These are phyloP conservation scores for Mortierella sp. DNA, from an alignment of 371 early-diverging fungal species.

Conservation along the genomic window DNA sequence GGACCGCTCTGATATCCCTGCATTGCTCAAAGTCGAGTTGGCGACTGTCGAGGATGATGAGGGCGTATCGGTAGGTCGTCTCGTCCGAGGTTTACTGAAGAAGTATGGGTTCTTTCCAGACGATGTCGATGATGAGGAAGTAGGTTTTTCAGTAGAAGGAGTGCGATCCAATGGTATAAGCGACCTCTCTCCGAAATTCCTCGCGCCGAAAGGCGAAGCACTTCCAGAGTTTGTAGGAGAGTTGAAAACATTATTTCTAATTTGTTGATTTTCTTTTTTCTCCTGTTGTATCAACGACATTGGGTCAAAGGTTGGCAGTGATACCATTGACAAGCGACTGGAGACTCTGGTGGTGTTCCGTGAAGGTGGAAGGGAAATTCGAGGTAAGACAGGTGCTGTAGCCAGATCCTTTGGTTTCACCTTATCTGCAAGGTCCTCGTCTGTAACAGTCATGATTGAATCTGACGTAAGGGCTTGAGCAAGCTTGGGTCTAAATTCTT, in stretches of 20 bases:
- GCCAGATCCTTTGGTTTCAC: slow-evolving; percentile 20
- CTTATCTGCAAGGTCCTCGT: slow-evolving; percentile 27
- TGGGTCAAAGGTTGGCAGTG: slow-evolving; percentile 42
- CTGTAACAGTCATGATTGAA: slow-evolving; percentile 37
- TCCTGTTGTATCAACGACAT: slow-evolving; percentile 40
- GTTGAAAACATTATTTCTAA: slow-evolving; percentile 2
- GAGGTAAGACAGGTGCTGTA: slow-evolving; percentile 18
- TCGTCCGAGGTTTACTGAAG: slow-evolving; percentile 36
- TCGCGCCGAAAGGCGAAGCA: slow-evolving; percentile 13
- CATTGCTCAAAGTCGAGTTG: not conserved
- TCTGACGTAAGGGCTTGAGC: slow-evolving; percentile 45
- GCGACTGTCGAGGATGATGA: not conserved
- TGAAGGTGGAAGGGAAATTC: slow-evolving; percentile 28
- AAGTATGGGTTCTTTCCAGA: slow-evolving; percentile 55
- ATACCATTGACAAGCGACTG: slow-evolving; percentile 47
- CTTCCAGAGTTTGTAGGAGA: slow-evolving; percentile 19
- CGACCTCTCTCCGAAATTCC: slow-evolving; percentile 17
- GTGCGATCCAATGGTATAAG: slow-evolving; percentile 49
- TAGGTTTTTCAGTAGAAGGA: slow-evolving; percentile 37
- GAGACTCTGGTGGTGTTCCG: slow-evolving; percentile 41
- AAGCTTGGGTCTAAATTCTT: slow-evolving; percentile 58
- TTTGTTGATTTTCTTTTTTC: slow-evolving; percentile 22
- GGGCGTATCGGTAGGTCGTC: slow-evolving; percentile 41
- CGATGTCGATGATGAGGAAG: slow-evolving; percentile 27
- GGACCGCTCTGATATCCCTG: slow-evolving; percentile 1